Evolutionary conservation across 495 filamentous ascomycete genomes (phyloP), one percentile per base, ranked within the genome.

Genomic region (Aspergillus olivimuriae): DNA sequence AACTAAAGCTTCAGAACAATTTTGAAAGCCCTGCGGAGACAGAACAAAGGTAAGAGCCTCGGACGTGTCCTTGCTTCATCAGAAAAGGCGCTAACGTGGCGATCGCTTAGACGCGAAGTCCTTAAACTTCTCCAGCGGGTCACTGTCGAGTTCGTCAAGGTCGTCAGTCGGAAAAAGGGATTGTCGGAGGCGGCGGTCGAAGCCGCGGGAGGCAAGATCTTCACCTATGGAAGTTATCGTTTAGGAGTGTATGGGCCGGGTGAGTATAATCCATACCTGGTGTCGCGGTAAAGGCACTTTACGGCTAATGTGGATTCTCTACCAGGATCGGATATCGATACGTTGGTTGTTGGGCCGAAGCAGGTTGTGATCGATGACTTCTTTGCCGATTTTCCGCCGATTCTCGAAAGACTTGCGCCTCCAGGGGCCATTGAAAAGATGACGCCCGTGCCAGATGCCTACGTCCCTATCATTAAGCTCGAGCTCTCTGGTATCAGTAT

Each of bases 401-500:
- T 90, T 31, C 78, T 98, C 5, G 60, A 80, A 45, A 73, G 82
- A 52, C 78, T 92, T 74, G 81, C 84, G 0, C 76, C 82, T 4
- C 65, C 76, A 14, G 86, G 81, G 5, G 83, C 88, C 26, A 87
- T 96, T 45, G 81, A 84, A 33, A 86, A 92, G 61, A 77, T 97
- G 54, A 89, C 84, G 4, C 78, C 83, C 0, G 91, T 96, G 20
- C 82, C 82, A 12, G 91, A 94, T 48, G 87, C 90, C 3, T 91
- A 85, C 52, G 89, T 95, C 4, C 92, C 92, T 23, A 90, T 97
- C 60, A 97, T 98, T 60, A 97, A 95, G 57, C 82, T 97, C 47
- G 84, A 94, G 57, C 80, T 91, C 39, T 83, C 77, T 43, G 87
- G 86, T 5, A 91, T 97, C 55, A 89, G 84, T 56, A 91, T 98